Conservation (phyloP, 163 green algal species). For the Scenedesmus sp. region DNA sequence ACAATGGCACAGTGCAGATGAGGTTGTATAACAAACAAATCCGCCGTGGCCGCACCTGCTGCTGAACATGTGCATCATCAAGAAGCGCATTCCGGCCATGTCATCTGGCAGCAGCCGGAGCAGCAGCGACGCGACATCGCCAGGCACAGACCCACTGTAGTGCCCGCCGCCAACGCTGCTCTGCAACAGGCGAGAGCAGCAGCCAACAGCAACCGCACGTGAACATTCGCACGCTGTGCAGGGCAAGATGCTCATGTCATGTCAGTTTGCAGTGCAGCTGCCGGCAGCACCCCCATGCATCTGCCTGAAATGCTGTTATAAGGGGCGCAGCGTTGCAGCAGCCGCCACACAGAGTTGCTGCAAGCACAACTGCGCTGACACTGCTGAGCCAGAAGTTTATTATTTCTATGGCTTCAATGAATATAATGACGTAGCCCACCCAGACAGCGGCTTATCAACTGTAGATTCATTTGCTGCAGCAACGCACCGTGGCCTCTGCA, state of each 20-base stretch:
- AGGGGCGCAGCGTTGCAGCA: too few relatives aligned
- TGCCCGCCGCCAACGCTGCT: not conserved
- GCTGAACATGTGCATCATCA: not conserved
- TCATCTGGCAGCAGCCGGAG: not conserved
- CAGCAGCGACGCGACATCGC: not conserved
- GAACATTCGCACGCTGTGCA: not conserved
- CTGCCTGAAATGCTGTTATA: too few relatives aligned
- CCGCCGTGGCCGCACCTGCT: not conserved
- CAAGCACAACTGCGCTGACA: too few relatives aligned
- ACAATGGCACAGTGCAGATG: too few relatives aligned
- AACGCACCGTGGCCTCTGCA: not conserved
- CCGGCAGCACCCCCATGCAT: too few relatives aligned
- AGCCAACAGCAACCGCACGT: not conserved
- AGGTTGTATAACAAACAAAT: not conserved
- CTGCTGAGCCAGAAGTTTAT: too few relatives aligned
- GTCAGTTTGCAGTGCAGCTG: too few relatives aligned
- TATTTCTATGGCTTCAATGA: too few relatives aligned
- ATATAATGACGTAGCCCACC: too few relatives aligned
- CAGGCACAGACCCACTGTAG: constrained; percentile 6
- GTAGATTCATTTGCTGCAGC: not conserved
- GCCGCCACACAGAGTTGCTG: too few relatives aligned
- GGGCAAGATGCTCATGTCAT: too few relatives aligned
- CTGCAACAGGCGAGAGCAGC: not conserved
- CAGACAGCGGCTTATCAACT: too few relatives aligned
- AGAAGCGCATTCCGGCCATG: not conserved